These are phyloP conservation scores for Tilletia setariae DNA, from an alignment of 1,284 basidiomycete species.

Conservation along the genomic window DNA sequence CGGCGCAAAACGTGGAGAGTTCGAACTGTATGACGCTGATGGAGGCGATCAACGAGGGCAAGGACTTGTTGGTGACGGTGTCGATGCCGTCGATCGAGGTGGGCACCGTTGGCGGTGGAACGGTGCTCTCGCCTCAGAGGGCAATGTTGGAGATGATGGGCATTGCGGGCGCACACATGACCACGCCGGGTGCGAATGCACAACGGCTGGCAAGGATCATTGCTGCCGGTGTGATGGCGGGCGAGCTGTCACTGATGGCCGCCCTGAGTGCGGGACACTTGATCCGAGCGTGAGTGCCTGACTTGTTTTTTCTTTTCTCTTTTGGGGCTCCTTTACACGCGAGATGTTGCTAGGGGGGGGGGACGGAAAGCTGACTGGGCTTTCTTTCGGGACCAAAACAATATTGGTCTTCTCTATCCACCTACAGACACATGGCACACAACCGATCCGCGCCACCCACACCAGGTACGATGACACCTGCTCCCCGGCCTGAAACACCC, in stretches of 20 bases:
- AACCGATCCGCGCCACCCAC: constrained; percentile 51
- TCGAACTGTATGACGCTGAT: constrained; percentile 98
- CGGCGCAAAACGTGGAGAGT: constrained; percentile 97
- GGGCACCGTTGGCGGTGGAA: constrained; percentile 89
- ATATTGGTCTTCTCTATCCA: too few relatives aligned
- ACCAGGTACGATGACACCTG: constrained; percentile 47
- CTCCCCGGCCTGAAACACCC: constrained; percentile 38
- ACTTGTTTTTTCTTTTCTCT: neutral
- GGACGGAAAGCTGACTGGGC: too few relatives aligned
- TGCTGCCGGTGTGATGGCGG: constrained; percentile 52
- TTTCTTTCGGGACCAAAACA: too few relatives aligned
- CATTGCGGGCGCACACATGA: constrained; percentile 44
- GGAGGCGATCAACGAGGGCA: constrained; percentile 86
- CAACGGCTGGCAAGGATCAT: constrained; percentile 53
- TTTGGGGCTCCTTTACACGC: neutral
- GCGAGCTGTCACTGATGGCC: constrained; percentile 51
- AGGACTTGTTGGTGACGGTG: constrained; percentile 69
- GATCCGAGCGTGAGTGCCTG: constrained; percentile 29
- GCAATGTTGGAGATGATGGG: constrained; percentile 53
- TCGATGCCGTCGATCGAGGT: constrained; percentile 55
- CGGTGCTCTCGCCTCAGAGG: constrained; percentile 56
- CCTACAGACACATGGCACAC: constrained; percentile 47
- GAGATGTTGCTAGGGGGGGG: neutral
- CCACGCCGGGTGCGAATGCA: constrained; percentile 51
- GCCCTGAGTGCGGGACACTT: constrained; percentile 51